Conservation (phyloP, 2,329 filamentous ascomycete species). For the Mycocentrospora acerina region DNA sequence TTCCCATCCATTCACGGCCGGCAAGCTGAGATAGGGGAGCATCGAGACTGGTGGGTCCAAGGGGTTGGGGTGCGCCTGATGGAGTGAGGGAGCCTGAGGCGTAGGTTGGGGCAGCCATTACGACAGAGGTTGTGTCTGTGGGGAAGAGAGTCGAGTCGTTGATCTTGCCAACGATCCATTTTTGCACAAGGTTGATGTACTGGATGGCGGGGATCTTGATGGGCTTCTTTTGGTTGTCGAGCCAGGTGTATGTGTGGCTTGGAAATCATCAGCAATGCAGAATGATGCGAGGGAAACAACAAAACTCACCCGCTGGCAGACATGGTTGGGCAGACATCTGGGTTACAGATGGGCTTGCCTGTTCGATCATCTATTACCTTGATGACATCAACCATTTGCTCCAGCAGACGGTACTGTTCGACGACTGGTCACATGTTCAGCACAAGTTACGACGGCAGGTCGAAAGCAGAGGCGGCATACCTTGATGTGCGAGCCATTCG, state of each 20-base stretch:
- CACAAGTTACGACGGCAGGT: conserved; percentile 2
- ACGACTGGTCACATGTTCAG: conserved; percentile 63
- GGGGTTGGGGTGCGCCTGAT: conserved; percentile 46
- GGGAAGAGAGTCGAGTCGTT: conserved; percentile 89
- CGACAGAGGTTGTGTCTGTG: conserved; percentile 73
- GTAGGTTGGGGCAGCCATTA: conserved; percentile 62
- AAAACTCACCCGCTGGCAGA: conserved; percentile 80
- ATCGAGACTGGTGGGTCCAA: conserved; percentile 50
- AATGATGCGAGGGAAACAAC: not conserved
- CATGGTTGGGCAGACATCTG: conserved; percentile 83
- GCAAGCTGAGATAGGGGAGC: conserved; percentile 63
- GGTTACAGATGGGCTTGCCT: conserved; percentile 78
- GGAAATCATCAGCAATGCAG: conserved; percentile 37
- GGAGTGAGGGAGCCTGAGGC: conserved; percentile 54
- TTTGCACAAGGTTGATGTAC: conserved; percentile 94
- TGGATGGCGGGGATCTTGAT: conserved; percentile 90
- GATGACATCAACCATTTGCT: conserved; percentile 85
- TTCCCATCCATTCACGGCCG: conserved; percentile 80
- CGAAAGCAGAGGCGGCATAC: conserved; percentile 54
- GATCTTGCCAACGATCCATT: conserved; percentile 96
- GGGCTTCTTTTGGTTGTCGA: conserved; percentile 82
- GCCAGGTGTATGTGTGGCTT: conserved; percentile 91
- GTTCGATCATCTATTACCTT: conserved; percentile 79
- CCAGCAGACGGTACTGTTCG: conserved; percentile 86
- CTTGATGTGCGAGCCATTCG: conserved; percentile 95